Conservation (phyloP, 2,329 filamentous ascomycete genomes). For the Phaeosphaeriaceae sp. region DNA sequence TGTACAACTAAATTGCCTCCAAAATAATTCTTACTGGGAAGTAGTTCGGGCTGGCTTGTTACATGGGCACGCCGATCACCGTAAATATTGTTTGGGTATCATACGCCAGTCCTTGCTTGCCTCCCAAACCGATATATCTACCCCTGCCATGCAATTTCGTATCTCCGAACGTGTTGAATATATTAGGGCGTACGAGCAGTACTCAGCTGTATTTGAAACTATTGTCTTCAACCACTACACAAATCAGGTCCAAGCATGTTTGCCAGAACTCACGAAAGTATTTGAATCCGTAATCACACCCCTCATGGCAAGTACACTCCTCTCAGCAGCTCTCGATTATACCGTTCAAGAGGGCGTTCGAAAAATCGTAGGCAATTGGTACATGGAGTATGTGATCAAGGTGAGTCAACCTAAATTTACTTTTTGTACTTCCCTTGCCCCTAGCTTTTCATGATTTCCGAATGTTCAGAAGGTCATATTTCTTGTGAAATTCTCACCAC, state of each 20-base stretch:
- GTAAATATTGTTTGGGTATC: conserved; percentile 55
- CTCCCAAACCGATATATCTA: conserved; percentile 33
- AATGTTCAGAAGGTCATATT: too few species aligned
- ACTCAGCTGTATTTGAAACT: conserved; percentile 55
- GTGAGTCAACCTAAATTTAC: conserved; percentile 15
- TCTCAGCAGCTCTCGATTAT: conserved; percentile 49
- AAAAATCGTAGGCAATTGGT: conserved; percentile 55
- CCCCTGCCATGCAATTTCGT: conserved; percentile 28
- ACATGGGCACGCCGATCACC: conserved; percentile 53
- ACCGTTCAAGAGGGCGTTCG: conserved; percentile 55
- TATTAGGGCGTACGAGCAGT: conserved; percentile 50
- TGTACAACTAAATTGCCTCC: conserved; percentile 27
- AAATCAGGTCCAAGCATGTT: conserved; percentile 56
- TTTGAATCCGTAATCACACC: conserved; percentile 46
- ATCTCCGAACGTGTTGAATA: conserved; percentile 22
- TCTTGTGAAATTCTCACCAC: too few species aligned
- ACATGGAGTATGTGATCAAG: conserved; percentile 42
- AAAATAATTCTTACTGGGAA: conserved; percentile 49
- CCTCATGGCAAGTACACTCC: conserved; percentile 52
- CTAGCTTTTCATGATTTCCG: not conserved
- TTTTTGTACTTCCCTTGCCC: not conserved
- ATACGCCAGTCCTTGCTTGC: conserved; percentile 49
- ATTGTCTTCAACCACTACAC: conserved; percentile 57
- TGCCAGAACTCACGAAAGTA: conserved; percentile 51
- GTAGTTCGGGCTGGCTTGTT: conserved; percentile 47